Percentiles rank a stretch among this genome's conserved stretches.
These are phyloP conservation scores for Backusella tuberculispora DNA, from an alignment of 192 early-diverging fungal genomes.

Conservation along the genomic window DNA sequence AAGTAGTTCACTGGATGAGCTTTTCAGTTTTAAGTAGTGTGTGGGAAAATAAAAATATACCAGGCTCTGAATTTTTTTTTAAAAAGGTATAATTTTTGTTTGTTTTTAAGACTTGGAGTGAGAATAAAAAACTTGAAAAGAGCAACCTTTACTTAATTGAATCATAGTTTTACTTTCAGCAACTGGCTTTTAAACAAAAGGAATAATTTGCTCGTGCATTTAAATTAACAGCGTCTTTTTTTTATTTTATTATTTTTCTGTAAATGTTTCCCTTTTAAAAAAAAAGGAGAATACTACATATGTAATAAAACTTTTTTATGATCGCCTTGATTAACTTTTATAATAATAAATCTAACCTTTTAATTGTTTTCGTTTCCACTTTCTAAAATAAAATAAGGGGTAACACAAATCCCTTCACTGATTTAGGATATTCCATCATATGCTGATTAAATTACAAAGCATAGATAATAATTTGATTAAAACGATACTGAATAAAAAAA, in stretches of 20 bases:
- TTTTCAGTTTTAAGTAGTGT: neutral
- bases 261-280: neutral
- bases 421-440: neutral
- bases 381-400: neutral
- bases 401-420: neutral
- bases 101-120: neutral
- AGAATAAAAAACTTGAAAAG: neutral
- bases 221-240: neutral
- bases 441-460: too few species aligned
- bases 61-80: neutral
- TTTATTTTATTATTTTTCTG: neutral
- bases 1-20: neutral
- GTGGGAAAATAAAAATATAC: conserved; percentile 18
- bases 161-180: neutral
- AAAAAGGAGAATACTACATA: neutral
- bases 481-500: neutral
- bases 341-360: neutral
- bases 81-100: conserved; percentile 8
- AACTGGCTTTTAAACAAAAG: conserved; percentile 2
- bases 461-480: neutral
- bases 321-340: neutral
- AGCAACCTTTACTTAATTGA: conserved; percentile 2
- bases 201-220: neutral
- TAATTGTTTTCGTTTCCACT: neutral
- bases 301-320: neutral